phyloP scores from a whole-genome alignment of 1,284 basidiomycete genomes.

The Tausonia pullulans region DNA sequence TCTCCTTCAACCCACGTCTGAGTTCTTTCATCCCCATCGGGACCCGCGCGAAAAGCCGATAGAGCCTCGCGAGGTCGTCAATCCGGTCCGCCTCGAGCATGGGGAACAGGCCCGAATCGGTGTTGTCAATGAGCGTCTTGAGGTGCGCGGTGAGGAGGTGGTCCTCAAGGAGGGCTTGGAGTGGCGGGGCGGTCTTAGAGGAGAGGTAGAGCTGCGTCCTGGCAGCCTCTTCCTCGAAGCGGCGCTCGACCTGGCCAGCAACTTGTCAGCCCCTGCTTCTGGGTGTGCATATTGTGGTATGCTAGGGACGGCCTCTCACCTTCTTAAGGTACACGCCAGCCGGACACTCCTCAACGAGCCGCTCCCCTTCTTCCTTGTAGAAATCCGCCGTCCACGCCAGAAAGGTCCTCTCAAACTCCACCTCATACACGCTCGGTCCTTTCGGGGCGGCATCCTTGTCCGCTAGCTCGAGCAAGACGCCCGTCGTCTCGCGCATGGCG shows the following conservation, averaged over 20 bases:
- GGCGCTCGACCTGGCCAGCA: slow-evolving; percentile 56
- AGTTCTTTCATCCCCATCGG: slow-evolving; percentile 54
- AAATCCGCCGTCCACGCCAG: slow-evolving; percentile 66
- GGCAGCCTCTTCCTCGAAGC: slow-evolving; percentile 73
- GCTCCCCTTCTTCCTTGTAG: slow-evolving; percentile 65
- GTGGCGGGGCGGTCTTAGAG: slow-evolving; percentile 54
- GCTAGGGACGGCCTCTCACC: slow-evolving; percentile 37
- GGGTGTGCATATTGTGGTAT: too few relatives aligned
- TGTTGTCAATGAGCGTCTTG: slow-evolving; percentile 60
- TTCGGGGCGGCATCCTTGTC: slow-evolving; percentile 28
- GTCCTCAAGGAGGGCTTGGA: slow-evolving; percentile 66
- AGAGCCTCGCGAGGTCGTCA: slow-evolving; percentile 69
- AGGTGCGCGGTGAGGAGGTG: slow-evolving; percentile 71
- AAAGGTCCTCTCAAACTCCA: slow-evolving; percentile 74
- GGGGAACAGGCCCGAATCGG: slow-evolving; percentile 70
- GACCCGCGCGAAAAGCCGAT: slow-evolving; percentile 64
- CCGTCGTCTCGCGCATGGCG: slow-evolving; percentile 77
- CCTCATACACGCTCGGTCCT: slow-evolving; percentile 60
- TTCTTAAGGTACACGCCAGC: slow-evolving; percentile 69
- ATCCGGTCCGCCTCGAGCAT: slow-evolving; percentile 78
- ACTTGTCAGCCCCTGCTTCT: too few relatives aligned
- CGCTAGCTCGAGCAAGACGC: slow-evolving; percentile 64
- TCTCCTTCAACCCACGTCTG: slow-evolving; percentile 59
- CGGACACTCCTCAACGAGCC: slow-evolving; percentile 60
- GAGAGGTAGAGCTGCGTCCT: slow-evolving; percentile 85